These are phyloP conservation scores for Coleophoma eucalyptorum DNA, from an alignment of 2,329 filamentous ascomycete species.

Conservation along the genomic window DNA sequence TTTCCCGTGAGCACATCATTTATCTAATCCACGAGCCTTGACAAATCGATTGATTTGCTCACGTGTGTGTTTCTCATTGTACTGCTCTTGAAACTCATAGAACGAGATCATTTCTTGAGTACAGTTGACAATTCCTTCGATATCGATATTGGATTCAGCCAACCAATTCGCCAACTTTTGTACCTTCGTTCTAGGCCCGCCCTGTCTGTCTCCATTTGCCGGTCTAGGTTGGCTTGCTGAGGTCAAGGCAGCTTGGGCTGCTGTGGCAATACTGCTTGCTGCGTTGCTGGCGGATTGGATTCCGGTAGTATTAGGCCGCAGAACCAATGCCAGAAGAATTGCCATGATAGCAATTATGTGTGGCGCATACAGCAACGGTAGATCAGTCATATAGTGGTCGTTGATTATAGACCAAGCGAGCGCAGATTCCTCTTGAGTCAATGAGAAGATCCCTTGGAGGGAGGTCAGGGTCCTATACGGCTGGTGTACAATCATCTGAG, in stretches of 20 bases:
- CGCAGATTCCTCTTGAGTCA: conserved; percentile 60
- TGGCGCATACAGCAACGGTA: conserved; percentile 64
- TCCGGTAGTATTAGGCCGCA: conserved; percentile 51
- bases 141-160: conserved; percentile 65
- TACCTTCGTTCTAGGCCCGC: conserved; percentile 21
- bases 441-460: conserved; percentile 53
- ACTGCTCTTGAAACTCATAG: conserved; percentile 49
- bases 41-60: conserved; percentile 32
- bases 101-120: conserved; percentile 70
- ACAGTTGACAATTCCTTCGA: conserved; percentile 65
- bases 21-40: conserved; percentile 29
- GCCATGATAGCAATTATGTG: conserved; percentile 68
- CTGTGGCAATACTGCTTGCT: conserved; percentile 27
- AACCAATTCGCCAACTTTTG: conserved; percentile 64
- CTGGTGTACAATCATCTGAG: conserved; percentile 71
- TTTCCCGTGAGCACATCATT: conserved; percentile 13
- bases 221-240: conserved; percentile 19
- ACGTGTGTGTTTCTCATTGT: conserved; percentile 30
- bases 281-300: conserved; percentile 36
- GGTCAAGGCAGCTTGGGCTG: conserved; percentile 26
- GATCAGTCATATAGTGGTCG: conserved; percentile 69
- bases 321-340: conserved; percentile 64
- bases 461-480: conserved; percentile 66
- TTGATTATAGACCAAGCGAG: conserved; percentile 70
- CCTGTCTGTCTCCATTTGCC: conserved; percentile 14